Evolutionary conservation across 202 grass and related monocot species (phyloP).

Genomic region (Schoenoplectus tabernaemontani): DNA sequence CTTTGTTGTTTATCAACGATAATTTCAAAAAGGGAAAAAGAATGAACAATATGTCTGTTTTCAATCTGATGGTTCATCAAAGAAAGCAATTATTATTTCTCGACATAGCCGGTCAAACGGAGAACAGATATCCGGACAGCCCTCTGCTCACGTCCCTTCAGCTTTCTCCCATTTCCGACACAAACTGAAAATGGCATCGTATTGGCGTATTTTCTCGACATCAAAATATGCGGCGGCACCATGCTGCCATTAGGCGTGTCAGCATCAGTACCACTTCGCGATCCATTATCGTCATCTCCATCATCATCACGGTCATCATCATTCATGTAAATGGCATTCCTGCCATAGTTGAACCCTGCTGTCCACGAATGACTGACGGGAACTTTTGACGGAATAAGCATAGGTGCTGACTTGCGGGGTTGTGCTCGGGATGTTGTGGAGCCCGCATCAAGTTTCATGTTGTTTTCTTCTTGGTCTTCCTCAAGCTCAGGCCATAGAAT

Average conservation of each 20-base stretch:
- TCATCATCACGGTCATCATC: conserved; percentile 5
- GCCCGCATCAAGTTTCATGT: neutral
- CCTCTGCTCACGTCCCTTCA: conserved; percentile 73
- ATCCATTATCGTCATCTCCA: neutral
- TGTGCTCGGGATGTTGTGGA: neutral
- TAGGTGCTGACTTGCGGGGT: conserved; percentile 17
- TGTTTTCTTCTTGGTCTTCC: neutral
- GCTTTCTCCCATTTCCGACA: conserved; percentile 56
- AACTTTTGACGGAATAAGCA: conserved; percentile 19
- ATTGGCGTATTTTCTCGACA: conserved; percentile 12
- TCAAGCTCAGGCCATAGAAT: conserved; percentile 40
- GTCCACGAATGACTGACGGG: neutral
- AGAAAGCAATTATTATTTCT: conserved; percentile 13
- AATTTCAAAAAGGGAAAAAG: neutral
- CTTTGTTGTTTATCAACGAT: neutral
- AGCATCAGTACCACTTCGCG: neutral
- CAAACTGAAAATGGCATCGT: conserved; percentile 42
- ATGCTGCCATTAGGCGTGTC: neutral
- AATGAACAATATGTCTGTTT: neutral
- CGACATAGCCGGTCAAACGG: conserved; percentile 71
- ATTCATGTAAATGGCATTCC: neutral
- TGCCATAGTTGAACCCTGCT: neutral
- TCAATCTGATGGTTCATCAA: neutral
- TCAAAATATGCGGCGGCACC: conserved; percentile 42
- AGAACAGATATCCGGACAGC: conserved; percentile 41